Conservation (phyloP, 768 basidiomycete genomes). For the Collybiopsis confluens region DNA sequence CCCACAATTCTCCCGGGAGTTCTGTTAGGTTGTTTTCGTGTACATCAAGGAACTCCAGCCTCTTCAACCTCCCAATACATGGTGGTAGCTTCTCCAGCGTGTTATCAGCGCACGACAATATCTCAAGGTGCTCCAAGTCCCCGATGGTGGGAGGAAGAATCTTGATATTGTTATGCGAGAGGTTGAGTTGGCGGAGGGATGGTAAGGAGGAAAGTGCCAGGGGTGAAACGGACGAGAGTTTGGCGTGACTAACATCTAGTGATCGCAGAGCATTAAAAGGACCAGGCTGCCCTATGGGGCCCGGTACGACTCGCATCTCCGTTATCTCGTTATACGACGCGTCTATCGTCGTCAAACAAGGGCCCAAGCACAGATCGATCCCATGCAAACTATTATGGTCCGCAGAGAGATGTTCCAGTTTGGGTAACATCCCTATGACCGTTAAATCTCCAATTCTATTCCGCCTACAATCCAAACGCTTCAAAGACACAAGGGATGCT, state of each 20-base stretch:
- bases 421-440: slow-evolving; percentile 63
- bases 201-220: slow-evolving; percentile 67
- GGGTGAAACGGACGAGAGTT: slow-evolving; percentile 80
- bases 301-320: slow-evolving; percentile 58
- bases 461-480: slow-evolving; percentile 76
- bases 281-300: slow-evolving; percentile 32
- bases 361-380: slow-evolving; percentile 73
- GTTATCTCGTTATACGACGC: slow-evolving; percentile 90
- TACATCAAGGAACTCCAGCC: slow-evolving; percentile 73
- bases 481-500: slow-evolving; percentile 51
- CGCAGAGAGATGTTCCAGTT: slow-evolving; percentile 62
- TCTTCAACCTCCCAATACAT: slow-evolving; percentile 71
- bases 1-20: slow-evolving; percentile 78
- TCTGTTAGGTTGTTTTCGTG: slow-evolving; percentile 87
- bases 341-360: slow-evolving; percentile 60
- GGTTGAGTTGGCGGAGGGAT: slow-evolving; percentile 63
- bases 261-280: slow-evolving; percentile 56
- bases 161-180: slow-evolving; percentile 87
- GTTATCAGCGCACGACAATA: slow-evolving; percentile 89
- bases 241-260: slow-evolving; percentile 84
- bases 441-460: slow-evolving; percentile 80
- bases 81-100: slow-evolving; percentile 71
- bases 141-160: slow-evolving; percentile 82
- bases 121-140: slow-evolving; percentile 63
- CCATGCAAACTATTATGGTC: slow-evolving; percentile 83